Evolutionary conservation across 2,329 filamentous ascomycete species (phyloP).

Genomic region (Didymella segeticola): DNA sequence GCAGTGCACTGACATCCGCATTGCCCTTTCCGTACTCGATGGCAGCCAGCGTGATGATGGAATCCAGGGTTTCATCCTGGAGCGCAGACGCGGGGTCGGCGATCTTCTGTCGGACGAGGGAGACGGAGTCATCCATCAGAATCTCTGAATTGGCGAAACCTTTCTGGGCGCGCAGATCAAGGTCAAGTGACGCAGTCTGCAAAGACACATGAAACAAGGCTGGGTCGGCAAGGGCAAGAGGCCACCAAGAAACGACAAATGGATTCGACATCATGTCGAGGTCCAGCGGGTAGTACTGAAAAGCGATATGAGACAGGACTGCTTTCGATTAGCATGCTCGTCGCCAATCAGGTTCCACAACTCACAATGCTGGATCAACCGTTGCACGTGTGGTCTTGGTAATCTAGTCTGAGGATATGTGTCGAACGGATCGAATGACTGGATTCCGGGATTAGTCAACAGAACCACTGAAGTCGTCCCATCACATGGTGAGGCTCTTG

Average conservation of each 20-base stretch:
- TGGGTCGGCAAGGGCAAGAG: slow-evolving; percentile 62
- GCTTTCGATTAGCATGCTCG: background rate
- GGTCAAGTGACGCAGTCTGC: slow-evolving; percentile 64
- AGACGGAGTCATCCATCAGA: slow-evolving; percentile 64
- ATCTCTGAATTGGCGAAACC: slow-evolving; percentile 62
- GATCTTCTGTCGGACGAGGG: slow-evolving; percentile 60
- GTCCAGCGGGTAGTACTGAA: slow-evolving; percentile 67
- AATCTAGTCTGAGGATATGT: slow-evolving; percentile 63
- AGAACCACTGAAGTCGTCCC: slow-evolving; percentile 9
- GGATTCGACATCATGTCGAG: slow-evolving; percentile 61
- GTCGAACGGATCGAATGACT: slow-evolving; percentile 62
- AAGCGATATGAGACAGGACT: slow-evolving; percentile 65
- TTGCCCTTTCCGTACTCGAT: slow-evolving; percentile 67
- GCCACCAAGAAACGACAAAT: slow-evolving; percentile 67
- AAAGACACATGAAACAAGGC: slow-evolving; percentile 66
- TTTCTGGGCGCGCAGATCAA: slow-evolving; percentile 59
- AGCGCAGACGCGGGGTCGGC: slow-evolving; percentile 55
- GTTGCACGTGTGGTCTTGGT: slow-evolving; percentile 59
- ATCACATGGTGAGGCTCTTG: background rate
- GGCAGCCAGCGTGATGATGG: slow-evolving; percentile 63
- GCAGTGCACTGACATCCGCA: slow-evolving; percentile 52
- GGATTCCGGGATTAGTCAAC: slow-evolving; percentile 34
- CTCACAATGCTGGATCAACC: slow-evolving; percentile 64
- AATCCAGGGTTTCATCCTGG: slow-evolving; percentile 63
- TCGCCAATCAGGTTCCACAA: slow-evolving; percentile 4